phyloP scores from a whole-genome alignment of 169 alveolate genomes.

The Eimeria brunetti region DNA sequence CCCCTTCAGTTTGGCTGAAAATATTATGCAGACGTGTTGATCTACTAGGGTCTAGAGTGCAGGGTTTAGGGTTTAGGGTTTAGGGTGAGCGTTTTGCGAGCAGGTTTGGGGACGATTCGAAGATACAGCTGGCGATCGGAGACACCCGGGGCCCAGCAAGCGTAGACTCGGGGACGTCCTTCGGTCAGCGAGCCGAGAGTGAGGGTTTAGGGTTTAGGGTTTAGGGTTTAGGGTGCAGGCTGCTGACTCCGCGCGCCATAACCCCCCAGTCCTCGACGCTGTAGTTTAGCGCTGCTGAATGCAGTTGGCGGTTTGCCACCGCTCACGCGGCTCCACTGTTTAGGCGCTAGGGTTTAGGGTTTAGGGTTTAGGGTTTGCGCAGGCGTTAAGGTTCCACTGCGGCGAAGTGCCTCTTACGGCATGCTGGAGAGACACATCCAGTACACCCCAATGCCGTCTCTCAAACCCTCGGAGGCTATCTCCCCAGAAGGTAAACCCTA shows the following conservation, averaged over 20 bases:
- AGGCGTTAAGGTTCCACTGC: not conserved
- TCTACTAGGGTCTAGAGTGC: not conserved
- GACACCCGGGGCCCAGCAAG: conserved; percentile 65
- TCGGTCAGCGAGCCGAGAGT: not conserved
- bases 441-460: not conserved
- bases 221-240: not conserved
- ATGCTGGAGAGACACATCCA: not conserved
- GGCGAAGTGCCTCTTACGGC: conserved; percentile 2
- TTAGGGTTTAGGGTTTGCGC: not conserved
- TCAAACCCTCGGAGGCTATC: not conserved
- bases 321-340: not conserved
- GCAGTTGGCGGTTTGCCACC: not conserved
- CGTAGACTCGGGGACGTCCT: not conserved
- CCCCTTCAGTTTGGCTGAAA: not conserved
- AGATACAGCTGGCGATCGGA: conserved; percentile 73
- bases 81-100: not conserved
- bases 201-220: not conserved
- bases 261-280: not conserved
- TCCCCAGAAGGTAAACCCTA: conserved; percentile 26
- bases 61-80: conserved; percentile 6
- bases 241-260: not conserved
- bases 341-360: not conserved
- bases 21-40: not conserved
- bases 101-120: conserved; percentile 76
- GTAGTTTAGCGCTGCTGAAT: not conserved